Conservation (phyloP, 495 filamentous ascomycete species). For the Aeminium ludgeri region DNA sequence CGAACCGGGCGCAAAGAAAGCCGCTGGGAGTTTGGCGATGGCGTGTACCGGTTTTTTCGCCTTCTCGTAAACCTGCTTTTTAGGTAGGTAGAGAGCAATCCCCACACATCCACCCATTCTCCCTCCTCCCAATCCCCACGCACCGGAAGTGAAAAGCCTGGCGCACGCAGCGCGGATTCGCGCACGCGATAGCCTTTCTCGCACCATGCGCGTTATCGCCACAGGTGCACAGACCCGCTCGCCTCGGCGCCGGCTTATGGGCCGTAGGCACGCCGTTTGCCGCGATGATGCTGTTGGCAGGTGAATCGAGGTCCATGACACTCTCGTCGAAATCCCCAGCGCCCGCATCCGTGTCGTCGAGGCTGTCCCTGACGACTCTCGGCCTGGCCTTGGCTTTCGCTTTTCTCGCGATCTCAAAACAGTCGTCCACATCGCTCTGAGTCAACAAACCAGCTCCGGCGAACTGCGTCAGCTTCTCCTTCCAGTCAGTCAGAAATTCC, state of each 20-base stretch:
- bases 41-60: too few relatives aligned
- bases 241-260: neutral
- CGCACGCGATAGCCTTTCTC: conserved; percentile 4
- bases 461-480: conserved; percentile 10
- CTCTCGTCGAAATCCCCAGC: too few relatives aligned
- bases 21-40: too few relatives aligned
- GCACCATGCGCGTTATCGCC: neutral
- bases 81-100: too few relatives aligned
- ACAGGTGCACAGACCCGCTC: conserved; percentile 6
- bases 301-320: too few relatives aligned
- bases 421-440: conserved; percentile 1
- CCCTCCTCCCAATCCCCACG: conserved; percentile 4
- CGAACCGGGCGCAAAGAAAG: too few relatives aligned
- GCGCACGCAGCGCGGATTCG: neutral
- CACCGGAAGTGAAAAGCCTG: conserved; percentile 8
- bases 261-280: neutral
- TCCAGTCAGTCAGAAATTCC: conserved; percentile 1
- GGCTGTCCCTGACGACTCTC: too few relatives aligned
- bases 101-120: conserved; percentile 3
- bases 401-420: neutral
- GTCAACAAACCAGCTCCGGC: conserved; percentile 3
- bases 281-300: too few relatives aligned
- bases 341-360: too few relatives aligned
- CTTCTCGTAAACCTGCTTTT: too few relatives aligned
- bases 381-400: neutral